Conservation (phyloP, 164 flowering plant species). For the Warburgia ugandensis region DNA sequence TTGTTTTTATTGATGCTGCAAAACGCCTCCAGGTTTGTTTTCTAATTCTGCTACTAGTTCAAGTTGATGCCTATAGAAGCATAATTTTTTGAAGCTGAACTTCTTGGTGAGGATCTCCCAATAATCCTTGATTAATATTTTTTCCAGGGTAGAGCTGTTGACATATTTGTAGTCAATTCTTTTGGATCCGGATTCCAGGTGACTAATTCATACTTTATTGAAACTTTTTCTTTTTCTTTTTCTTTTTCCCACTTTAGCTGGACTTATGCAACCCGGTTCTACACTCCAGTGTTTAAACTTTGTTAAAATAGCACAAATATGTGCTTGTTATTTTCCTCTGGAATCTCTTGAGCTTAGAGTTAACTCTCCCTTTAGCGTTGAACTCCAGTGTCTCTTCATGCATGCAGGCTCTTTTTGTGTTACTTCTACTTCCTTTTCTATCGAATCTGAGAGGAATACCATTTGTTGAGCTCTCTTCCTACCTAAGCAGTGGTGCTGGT, state of each 20-base stretch:
- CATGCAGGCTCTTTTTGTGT: slow-evolving; percentile 77
- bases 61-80: background rate
- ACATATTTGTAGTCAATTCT: slow-evolving; percentile 34
- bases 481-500: slow-evolving; percentile 64
- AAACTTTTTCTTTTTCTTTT: background rate
- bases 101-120: background rate
- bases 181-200: slow-evolving; percentile 41
- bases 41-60: background rate
- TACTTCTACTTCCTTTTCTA: slow-evolving; percentile 68
- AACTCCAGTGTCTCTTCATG: slow-evolving; percentile 2
- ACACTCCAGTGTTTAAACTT: background rate
- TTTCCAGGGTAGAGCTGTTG: slow-evolving; percentile 27
- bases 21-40: slow-evolving; percentile 24
- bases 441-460: slow-evolving; percentile 83
- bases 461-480: slow-evolving; percentile 56
- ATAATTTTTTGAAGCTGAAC: background rate
- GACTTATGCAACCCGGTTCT: too few relatives aligned
- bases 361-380: slow-evolving; percentile 5
- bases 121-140: background rate
- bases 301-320: slow-evolving; percentile 1
- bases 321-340: background rate
- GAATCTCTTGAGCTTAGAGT: background rate
- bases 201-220: background rate
- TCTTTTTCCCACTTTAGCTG: background rate
- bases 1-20: slow-evolving; percentile 33